These are phyloP conservation scores for Ogataea trehaloabstinens DNA, from an alignment of 805 yeast genomes.

Conservation along the genomic window DNA sequence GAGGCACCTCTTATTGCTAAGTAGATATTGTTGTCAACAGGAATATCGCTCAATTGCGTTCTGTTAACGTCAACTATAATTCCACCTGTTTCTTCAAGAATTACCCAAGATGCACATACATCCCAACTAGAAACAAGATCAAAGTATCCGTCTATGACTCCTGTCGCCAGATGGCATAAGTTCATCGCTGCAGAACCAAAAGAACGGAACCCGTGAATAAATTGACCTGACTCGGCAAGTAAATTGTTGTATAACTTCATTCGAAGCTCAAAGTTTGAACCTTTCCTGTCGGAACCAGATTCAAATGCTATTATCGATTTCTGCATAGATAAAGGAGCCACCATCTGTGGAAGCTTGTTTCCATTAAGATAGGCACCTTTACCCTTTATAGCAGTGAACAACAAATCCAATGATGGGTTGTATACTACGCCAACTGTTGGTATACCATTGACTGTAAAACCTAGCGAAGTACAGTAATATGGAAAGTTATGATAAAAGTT, in stretches of 20 bases:
- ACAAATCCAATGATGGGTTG: conserved; percentile 53
- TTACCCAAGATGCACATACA: conserved; percentile 67
- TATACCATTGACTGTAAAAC: conserved; percentile 45
- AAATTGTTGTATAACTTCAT: conserved; percentile 46
- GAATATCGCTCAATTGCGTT: conserved; percentile 43
- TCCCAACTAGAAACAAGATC: conserved; percentile 64
- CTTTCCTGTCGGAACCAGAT: conserved; percentile 59
- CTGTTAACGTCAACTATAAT: conserved; percentile 52
- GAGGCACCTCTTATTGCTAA: conserved; percentile 20
- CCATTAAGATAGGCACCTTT: conserved; percentile 54
- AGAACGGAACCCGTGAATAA: conserved; percentile 59
- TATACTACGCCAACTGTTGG: conserved; percentile 66
- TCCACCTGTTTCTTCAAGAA: conserved; percentile 60
- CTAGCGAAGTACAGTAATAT: conserved; percentile 59
- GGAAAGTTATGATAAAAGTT: conserved; percentile 65
- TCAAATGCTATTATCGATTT: conserved; percentile 57
- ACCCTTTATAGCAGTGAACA: conserved; percentile 55
- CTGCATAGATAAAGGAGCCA: conserved; percentile 43
- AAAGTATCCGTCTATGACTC: conserved; percentile 62
- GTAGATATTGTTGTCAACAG: conserved; percentile 33
- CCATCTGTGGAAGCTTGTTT: conserved; percentile 30
- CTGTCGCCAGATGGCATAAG: conserved; percentile 55
- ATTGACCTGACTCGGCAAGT: conserved; percentile 47
- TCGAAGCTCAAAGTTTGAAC: conserved; percentile 49
- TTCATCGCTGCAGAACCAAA: conserved; percentile 68